These are phyloP conservation scores for Phytophthora fragariae DNA, from an alignment of 352 stramenopile genomes.

Conservation along the genomic window DNA sequence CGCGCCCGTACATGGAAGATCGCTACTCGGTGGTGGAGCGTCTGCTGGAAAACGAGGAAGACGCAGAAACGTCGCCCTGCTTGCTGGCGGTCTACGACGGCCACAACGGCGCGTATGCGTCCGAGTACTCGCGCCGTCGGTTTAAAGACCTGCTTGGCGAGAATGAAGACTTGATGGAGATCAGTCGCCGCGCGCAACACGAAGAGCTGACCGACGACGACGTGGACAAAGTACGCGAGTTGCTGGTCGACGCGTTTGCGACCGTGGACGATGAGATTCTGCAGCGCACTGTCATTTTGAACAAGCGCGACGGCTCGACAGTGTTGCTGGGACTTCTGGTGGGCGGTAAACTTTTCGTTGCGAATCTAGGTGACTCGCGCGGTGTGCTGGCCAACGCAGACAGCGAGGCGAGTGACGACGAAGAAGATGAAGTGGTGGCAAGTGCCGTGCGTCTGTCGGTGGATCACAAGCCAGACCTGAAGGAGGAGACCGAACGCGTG, in stretches of 20 bases:
- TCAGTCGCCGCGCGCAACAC: conserved; percentile 49
- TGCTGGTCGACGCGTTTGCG: conserved; percentile 68
- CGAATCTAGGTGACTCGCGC: conserved; percentile 81
- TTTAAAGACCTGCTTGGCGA: conserved; percentile 69
- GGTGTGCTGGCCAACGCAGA: conserved; percentile 55
- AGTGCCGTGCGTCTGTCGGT: conserved; percentile 68
- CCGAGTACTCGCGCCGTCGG: conserved; percentile 64
- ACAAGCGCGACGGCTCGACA: conserved; percentile 80
- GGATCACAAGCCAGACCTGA: conserved; percentile 81
- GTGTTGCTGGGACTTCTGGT: conserved; percentile 77
- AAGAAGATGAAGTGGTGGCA: conserved; percentile 23
- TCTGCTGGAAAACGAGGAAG: conserved; percentile 58
- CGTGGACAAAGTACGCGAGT: conserved; percentile 51
- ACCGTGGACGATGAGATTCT: conserved; percentile 79
- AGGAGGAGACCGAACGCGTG: conserved; percentile 67
- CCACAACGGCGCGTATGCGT: conserved; percentile 77
- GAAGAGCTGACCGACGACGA: conserved; percentile 52
- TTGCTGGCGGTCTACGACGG: conserved; percentile 78
- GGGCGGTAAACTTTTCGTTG: conserved; percentile 77
- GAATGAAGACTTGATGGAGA: conserved; percentile 53
- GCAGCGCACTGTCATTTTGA: conserved; percentile 66
- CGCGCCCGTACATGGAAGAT: conserved; percentile 85
- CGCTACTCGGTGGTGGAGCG: conserved; percentile 68
- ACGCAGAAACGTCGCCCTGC: conserved; percentile 54
- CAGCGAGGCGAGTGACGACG: conserved; percentile 27